These are phyloP conservation scores for Gnomoniopsis smithogilvyi DNA, from an alignment of 2,329 filamentous ascomycete genomes.

Conservation along the genomic window DNA sequence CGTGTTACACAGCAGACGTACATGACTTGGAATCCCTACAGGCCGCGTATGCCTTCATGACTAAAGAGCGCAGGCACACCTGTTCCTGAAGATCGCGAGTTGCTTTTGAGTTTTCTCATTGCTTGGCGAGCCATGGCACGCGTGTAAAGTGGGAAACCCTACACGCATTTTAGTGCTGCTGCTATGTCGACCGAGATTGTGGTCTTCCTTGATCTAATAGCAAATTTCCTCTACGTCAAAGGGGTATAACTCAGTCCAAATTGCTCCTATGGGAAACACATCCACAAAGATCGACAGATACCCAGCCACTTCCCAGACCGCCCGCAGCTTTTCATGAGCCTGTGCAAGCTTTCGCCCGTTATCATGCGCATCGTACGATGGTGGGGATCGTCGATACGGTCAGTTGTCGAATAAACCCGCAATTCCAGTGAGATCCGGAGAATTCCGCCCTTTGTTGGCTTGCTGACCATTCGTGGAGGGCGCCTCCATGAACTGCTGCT, in stretches of 20 bases:
- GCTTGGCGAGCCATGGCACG: too few species aligned
- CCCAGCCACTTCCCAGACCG: background rate
- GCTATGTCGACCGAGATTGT: background rate
- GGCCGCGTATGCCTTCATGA: too few species aligned
- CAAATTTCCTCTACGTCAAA: background rate
- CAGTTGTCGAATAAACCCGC: constrained; percentile 45
- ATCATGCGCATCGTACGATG: background rate
- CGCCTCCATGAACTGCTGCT: constrained; percentile 63
- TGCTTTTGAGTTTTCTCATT: too few species aligned
- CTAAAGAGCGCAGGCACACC: too few species aligned
- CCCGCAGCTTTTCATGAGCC: background rate
- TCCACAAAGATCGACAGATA: background rate
- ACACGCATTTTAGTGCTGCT: background rate
- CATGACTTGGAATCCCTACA: too few species aligned
- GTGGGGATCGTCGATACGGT: background rate
- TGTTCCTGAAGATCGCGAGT: too few species aligned
- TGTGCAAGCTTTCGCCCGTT: background rate
- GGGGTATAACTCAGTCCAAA: background rate
- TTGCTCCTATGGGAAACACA: background rate
- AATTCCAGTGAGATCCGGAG: constrained; percentile 54
- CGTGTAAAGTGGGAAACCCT: background rate
- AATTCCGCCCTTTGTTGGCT: constrained; percentile 23
- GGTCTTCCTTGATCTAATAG: background rate
- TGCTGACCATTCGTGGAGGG: constrained; percentile 30
- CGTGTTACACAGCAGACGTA: too few species aligned